Evolutionary conservation across 116 monocot genomes (phyloP), one percentile per base, ranked within the genome.

Genomic region (Cymodocea nodosa): DNA sequence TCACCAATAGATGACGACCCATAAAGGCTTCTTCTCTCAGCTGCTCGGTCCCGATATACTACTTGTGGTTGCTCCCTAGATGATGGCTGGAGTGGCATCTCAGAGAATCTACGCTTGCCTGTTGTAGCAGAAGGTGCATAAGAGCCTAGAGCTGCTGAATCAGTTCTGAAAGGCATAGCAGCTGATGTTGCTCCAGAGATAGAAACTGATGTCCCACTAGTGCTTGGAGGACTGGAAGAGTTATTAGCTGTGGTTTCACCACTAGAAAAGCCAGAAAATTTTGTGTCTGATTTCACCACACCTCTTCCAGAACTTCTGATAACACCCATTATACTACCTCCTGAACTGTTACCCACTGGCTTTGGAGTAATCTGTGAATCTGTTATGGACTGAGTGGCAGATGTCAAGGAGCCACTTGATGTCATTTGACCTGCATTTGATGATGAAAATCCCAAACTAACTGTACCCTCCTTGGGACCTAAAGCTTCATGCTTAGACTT

Each of bases 51-150:
- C 72, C 95, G 87, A 60, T 95, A 95, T 8, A 67, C 66, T 18
- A 80, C 56, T 69, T 84, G 90, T 35, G 83, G 60, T 59, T 73
- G 79, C 52, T 79, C 83, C 51, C 61, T 79, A 25, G 66, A 68
- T 51, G 71, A 14, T 20, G 77, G 64, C 72, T 87, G 95, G 15
- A 74, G 66, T 36, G 95, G 90, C 60, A 74, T 75, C 68, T 95
- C 95, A 36, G 90, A 90, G 73, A 95, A 94, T 68, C 90, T 82
- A 5, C 94, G 82, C 75, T 81, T 94, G 10, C 85, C 94, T 36
- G 80, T 78, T 49, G 76, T 52, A 69, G 69, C 34, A 18, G 84
- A 60, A 53, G 77, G 48, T 69, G 68, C 60, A 73, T 84, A 85
- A 17, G 89, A 86, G 36, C 82, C 88, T 20, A 89, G 68, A 39